Base-by-base conservation (phyloP, 2,329 filamentous ascomycete genomes). In the Coniochaeta ligniaria region DNA sequence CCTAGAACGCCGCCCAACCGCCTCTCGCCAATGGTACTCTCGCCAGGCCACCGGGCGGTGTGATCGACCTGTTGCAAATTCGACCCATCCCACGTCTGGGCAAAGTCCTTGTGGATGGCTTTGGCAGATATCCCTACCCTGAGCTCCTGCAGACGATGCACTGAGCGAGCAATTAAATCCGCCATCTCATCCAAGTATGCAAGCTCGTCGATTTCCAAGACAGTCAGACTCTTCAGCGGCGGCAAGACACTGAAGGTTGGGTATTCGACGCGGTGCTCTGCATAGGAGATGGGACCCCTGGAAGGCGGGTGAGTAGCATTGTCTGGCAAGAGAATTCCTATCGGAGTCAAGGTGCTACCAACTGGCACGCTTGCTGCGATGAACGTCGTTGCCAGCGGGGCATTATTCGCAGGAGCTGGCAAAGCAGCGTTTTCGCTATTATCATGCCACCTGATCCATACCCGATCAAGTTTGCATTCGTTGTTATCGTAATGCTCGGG, bases 381-480 rank as follows among this genome's bases (percentile, higher is more conserved):
- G 43, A 47, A 24, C 5, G 47, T 31, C 14, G 22, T 12, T 31
- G 9, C 22, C 22, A 31, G 2, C 6, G 24, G 43, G 24, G 16
- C 47, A 14, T 16, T 52, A 7, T 63, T 62, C 8, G 63, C 59
- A 22, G 60, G 63, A 6, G 60, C 60, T 7, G 65, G 50, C n/a
- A 63, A 57, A 35, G 36, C 61, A 3, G 71, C 68, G 66, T 75
- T 66, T 12, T 81, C 80, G 6, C 79, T 80, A 68, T 92, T 94
- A 71, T 93, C 88, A 72, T 95, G 91, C 87, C 90, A 94, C 65
- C 91, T 84, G 59, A 95, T 84, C 87, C 90, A 93, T 22, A 95
- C 80, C 61, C 85, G 84, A 60, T 91, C 86, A 55, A 95, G 76
- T 52, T 88, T 87, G 68, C 87, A 87, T 45, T 73, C 80, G 61